Evolutionary conservation across 371 early-diverging fungal genomes (phyloP).

Genomic region (Mucor mucedo): DNA sequence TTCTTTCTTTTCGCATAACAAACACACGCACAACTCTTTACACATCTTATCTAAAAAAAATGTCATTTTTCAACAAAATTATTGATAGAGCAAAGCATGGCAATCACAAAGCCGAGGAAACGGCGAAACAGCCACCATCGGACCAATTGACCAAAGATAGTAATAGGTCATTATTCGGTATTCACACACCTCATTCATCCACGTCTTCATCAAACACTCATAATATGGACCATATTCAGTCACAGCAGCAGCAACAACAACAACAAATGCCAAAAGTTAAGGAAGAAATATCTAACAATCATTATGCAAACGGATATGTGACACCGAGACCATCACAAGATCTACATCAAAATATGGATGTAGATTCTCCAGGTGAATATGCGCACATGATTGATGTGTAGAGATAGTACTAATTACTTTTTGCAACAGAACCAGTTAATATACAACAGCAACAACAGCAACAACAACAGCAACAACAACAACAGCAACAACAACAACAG

Average conservation of each 20-base stretch:
- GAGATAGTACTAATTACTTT: neutral
- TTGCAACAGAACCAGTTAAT: neutral
- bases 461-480: neutral
- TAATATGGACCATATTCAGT: neutral
- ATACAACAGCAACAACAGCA: slow-evolving; percentile 1
- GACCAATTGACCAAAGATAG: slow-evolving; percentile 1
- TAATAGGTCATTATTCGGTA: slow-evolving; percentile 8
- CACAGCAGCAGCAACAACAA: slow-evolving; percentile 8
- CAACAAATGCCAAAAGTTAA: slow-evolving; percentile 17
- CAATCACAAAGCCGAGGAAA: slow-evolving; percentile 6
- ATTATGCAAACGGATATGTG: slow-evolving; percentile 27
- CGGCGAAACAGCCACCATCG: neutral
- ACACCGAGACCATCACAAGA: slow-evolving; percentile 34
- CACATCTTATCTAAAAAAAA: neutral
- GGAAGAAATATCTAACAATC: slow-evolving; percentile 17
- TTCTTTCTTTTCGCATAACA: slow-evolving; percentile 8
- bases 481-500: neutral
- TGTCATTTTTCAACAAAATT: slow-evolving; percentile 31
- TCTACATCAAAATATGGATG: slow-evolving; percentile 23
- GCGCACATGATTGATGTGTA: neutral
- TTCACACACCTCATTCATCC: slow-evolving; percentile 27
- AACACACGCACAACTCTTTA: neutral
- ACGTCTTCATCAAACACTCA: slow-evolving; percentile 15
- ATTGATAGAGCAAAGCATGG: slow-evolving; percentile 25
- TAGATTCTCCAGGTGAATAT: slow-evolving; percentile 20